These are phyloP conservation scores for Hirsutella rhossiliensis DNA, from an alignment of 2,329 filamentous ascomycete species.

Conservation along the genomic window DNA sequence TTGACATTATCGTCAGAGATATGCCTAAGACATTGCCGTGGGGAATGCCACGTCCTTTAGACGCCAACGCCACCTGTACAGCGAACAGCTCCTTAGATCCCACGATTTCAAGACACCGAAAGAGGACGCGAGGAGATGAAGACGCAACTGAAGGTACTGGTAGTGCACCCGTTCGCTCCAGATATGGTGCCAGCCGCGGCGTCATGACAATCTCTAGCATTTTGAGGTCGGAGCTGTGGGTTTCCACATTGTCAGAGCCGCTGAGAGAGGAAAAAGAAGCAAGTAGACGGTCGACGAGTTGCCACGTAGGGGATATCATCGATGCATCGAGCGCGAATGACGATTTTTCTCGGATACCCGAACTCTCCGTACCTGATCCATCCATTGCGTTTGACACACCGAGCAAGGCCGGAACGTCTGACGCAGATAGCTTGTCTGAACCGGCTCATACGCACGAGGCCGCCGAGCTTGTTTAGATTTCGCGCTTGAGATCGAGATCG, in stretches of 20 bases:
- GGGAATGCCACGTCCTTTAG: too few relatives aligned
- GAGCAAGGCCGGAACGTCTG: neutral
- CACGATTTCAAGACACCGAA: too few relatives aligned
- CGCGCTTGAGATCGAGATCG: neutral
- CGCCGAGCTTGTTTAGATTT: neutral
- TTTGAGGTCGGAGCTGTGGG: neutral
- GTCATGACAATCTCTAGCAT: neutral
- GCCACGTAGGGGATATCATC: neutral
- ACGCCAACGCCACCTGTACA: too few relatives aligned
- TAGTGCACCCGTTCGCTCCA: neutral
- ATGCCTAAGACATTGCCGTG: too few relatives aligned
- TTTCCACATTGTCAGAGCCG: neutral
- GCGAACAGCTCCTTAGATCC: too few relatives aligned
- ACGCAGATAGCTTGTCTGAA: neutral
- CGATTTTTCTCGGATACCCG: too few relatives aligned
- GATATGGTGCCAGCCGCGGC: neutral
- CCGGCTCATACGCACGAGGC: neutral
- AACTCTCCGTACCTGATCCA: too few relatives aligned
- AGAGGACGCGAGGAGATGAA: too few relatives aligned
- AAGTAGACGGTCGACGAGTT: neutral
- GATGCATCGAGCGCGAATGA: neutral
- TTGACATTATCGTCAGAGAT: too few relatives aligned
- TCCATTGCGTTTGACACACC: too few relatives aligned
- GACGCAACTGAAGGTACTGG: neutral
- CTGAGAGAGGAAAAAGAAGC: too few relatives aligned